Base-by-base conservation (phyloP, 345 rosid species). In the Eucalyptus cloeziana region DNA sequence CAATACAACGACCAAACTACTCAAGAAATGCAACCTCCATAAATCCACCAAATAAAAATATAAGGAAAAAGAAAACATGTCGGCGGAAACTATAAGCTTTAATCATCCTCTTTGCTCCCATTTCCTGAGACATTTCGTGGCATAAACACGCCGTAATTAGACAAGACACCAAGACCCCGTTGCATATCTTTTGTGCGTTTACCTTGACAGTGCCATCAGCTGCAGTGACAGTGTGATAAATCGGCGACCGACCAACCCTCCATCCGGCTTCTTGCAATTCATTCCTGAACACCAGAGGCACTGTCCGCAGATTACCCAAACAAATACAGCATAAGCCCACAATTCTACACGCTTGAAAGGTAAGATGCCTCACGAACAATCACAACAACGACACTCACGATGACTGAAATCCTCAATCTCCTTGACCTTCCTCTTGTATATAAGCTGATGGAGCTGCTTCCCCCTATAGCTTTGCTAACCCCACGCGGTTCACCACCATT, bases 151-250 rank as follows among this genome's bases (percentile, higher is more conserved):
- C 24, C 2, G 4, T 9, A 9, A 19, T 71, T 33, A 33, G 81
- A 37, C 81, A 40, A 40, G 21, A 76, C 44, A 16, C 47, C 6
- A 24, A 76, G 85, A 76, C 47, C 47, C 85, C 30, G 8, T 11
- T 43, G 30, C 12, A 76, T 40, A 22, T 76, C 27, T 37, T 21
- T 76, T 22, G 85, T 10, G 30, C 30, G 30, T 76, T 40, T 69
- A 98, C 99, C 99, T 98, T 98, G 87, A 96, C 91, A 88, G 99
- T 98, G 88, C 99, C 99, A 95, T 98, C 99, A 64, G 96, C 93
- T 7, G 99, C 99, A 71, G 96, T 94, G 86, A 97, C 97, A 49
- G 95, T 89, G 7, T 85, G 92, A 90, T 93, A 94, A 91, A 98
- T 88, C 2, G 97, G 97, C 13, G 98, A 96, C 86, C 99, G 93